phyloP scores from a whole-genome alignment of 306 rosid genomes.

The Prunus kanzakura region DNA sequence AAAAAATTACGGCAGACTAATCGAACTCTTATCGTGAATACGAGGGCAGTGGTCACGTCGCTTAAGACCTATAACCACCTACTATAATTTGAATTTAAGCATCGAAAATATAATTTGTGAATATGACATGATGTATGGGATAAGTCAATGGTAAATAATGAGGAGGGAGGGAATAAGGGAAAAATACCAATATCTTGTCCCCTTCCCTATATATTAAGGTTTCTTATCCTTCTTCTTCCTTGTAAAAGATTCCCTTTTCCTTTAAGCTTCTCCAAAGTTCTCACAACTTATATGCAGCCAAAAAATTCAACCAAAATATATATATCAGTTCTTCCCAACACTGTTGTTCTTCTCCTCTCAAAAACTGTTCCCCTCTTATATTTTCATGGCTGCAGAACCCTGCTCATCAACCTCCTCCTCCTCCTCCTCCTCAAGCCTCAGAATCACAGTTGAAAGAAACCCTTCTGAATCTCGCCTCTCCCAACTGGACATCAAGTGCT shows the following conservation, averaged over 20 bases:
- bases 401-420: conserved; percentile 35
- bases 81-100: too few relatives aligned
- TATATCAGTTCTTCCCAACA: background rate
- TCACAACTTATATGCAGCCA: conserved; percentile 22
- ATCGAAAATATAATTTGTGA: background rate
- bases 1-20: too few relatives aligned
- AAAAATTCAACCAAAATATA: background rate
- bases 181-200: background rate
- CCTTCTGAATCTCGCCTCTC: conserved; percentile 73
- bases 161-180: background rate
- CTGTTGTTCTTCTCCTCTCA: background rate
- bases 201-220: conserved; percentile 6
- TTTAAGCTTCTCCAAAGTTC: conserved; percentile 12
- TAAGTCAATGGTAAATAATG: conserved; percentile 30
- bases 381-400: conserved; percentile 60
- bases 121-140: conserved; percentile 19
- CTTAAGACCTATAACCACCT: too few relatives aligned
- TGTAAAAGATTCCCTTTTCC: conserved; percentile 38
- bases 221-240: conserved; percentile 20
- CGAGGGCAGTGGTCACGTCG: too few relatives aligned
- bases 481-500: conserved; percentile 77
- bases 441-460: conserved; percentile 69
- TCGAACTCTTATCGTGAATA: too few relatives aligned
- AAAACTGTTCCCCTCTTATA: background rate
- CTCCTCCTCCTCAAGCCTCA: conserved; percentile 32